Conservation (phyloP, 352 stramenopile species). For the Phytophthora chlamydospora region DNA sequence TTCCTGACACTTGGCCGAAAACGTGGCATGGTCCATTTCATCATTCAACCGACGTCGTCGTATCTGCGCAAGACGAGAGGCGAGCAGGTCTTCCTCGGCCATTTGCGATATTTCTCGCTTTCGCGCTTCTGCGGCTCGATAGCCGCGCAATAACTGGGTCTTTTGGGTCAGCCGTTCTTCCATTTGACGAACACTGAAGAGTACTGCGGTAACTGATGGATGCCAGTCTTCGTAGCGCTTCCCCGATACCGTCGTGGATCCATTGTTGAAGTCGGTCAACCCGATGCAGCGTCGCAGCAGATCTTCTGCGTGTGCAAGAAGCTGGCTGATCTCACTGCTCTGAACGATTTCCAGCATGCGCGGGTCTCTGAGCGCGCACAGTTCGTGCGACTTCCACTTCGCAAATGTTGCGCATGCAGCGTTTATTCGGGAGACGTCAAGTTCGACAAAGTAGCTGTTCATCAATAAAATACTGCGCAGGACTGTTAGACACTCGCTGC, state of each 20-base stretch:
- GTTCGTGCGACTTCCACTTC: slow-evolving; percentile 42
- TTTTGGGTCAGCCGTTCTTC: slow-evolving; percentile 43
- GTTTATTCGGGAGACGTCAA: slow-evolving; percentile 62
- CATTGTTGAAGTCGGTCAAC: slow-evolving; percentile 51
- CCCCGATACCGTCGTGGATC: slow-evolving; percentile 30
- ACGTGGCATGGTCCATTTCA: slow-evolving; percentile 28
- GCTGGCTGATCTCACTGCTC: slow-evolving; percentile 41
- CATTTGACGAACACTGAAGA: slow-evolving; percentile 41
- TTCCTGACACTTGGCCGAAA: slow-evolving; percentile 42
- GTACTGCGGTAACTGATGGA: slow-evolving; percentile 29
- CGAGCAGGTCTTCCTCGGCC: slow-evolving; percentile 45
- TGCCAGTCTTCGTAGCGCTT: slow-evolving; percentile 70
- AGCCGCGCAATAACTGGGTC: slow-evolving; percentile 39
- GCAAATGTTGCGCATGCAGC: slow-evolving; percentile 30
- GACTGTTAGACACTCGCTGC: slow-evolving; percentile 52
- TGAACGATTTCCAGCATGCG: slow-evolving; percentile 49
- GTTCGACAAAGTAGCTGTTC: slow-evolving; percentile 64
- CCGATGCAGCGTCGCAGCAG: slow-evolving; percentile 50
- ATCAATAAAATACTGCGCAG: slow-evolving; percentile 54
- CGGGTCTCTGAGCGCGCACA: slow-evolving; percentile 44
- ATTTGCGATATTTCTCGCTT: slow-evolving; percentile 45
- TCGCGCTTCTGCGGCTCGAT: slow-evolving; percentile 33
- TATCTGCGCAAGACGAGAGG: slow-evolving; percentile 24
- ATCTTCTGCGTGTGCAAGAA: slow-evolving; percentile 38
- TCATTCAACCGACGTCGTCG: slow-evolving; percentile 22